Evolutionary conservation across 2,329 filamentous ascomycete genomes (phyloP).

Genomic region (Curvularia eragrostidis): DNA sequence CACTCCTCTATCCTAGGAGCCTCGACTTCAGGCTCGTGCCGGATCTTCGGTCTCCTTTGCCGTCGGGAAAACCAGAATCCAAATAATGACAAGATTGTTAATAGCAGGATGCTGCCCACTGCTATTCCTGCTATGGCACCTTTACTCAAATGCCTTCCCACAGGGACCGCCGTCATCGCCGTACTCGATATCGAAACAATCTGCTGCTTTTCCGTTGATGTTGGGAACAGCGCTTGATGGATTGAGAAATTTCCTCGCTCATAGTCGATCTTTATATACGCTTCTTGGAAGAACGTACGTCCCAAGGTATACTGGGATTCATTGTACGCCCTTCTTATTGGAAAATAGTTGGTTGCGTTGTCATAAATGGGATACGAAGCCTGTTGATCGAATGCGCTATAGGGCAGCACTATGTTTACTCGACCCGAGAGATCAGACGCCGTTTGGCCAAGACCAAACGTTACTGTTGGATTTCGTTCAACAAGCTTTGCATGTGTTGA

Average conservation of each 20-base stretch:
- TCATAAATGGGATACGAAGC: conserved; percentile 61
- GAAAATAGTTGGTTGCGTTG: conserved; percentile 71
- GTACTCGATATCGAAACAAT: not conserved
- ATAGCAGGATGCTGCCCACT: not conserved
- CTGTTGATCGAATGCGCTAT: conserved; percentile 55
- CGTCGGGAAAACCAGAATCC: not conserved
- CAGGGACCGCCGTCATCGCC: too few species aligned
- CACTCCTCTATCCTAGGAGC: conserved; percentile 2
- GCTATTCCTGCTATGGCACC: not conserved
- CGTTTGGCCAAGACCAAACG: not conserved
- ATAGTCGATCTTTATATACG: conserved; percentile 56
- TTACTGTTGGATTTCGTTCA: not conserved
- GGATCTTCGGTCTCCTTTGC: not conserved
- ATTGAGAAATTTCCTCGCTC: conserved; percentile 49
- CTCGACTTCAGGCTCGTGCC: not conserved
- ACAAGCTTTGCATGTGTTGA: conserved; percentile 35
- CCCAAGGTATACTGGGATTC: conserved; percentile 66
- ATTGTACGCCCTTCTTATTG: conserved; percentile 62
- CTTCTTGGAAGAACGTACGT: conserved; percentile 71
- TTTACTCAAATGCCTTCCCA: not conserved
- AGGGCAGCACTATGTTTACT: conserved; percentile 42
- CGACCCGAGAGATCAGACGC: not conserved
- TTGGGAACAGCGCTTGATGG: conserved; percentile 3
- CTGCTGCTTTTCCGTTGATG: not conserved
- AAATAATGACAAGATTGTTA: not conserved